Percentiles rank a stretch among this genome's conserved stretches.
These are phyloP conservation scores for Lonicera japonica DNA, from an alignment of 129 eudicot species.

Conservation along the genomic window DNA sequence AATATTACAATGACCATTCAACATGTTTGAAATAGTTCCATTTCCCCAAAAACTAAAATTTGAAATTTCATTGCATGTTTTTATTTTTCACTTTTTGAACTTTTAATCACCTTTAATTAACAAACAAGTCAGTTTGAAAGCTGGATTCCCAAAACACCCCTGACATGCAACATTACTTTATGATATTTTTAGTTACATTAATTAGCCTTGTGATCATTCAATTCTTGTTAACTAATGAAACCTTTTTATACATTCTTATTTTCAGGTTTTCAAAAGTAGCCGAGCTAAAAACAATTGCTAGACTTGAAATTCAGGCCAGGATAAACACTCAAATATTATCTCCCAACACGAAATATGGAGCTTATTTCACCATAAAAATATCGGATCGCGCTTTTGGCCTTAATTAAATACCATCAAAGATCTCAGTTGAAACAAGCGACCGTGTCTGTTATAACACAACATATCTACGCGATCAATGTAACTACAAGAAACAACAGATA, in stretches of 20 bases:
- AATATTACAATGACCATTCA: too few species aligned
- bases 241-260: background rate
- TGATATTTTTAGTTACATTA: too few species aligned
- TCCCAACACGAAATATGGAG: slow-evolving; percentile 47
- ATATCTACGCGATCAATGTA: slow-evolving; percentile 22
- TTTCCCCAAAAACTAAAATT: too few species aligned
- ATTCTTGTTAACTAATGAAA: too few species aligned
- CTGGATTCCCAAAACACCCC: too few species aligned
- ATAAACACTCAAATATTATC: slow-evolving; percentile 37
- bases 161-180: too few species aligned
- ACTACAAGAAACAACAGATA: slow-evolving; percentile 23
- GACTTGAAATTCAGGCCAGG: slow-evolving; percentile 41
- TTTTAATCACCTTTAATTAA: too few species aligned
- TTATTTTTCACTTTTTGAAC: too few species aligned
- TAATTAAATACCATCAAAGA: slow-evolving; percentile 46
- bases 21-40: too few species aligned
- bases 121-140: too few species aligned
- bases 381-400: slow-evolving; percentile 44
- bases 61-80: too few species aligned
- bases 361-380: slow-evolving; percentile 41
- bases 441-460: slow-evolving; percentile 24
- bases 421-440: slow-evolving; percentile 22
- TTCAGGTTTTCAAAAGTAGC: slow-evolving; percentile 52
- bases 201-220: too few species aligned
- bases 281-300: slow-evolving; percentile 39